Evolutionary conservation across 768 basidiomycete genomes (phyloP).

Genomic region (Russula lepida): DNA sequence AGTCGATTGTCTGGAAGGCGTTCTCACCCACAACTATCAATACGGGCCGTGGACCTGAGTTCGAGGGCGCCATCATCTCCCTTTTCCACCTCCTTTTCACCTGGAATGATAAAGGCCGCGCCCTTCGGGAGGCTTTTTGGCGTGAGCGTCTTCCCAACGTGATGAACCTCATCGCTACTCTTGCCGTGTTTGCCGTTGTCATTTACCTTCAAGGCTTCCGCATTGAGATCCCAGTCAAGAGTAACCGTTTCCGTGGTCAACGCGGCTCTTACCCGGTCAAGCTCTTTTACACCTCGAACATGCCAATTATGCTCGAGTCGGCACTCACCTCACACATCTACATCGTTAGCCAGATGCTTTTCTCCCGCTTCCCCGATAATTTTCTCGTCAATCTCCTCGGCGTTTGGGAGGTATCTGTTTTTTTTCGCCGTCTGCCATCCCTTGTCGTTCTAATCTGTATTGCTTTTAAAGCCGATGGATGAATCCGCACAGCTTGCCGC

Average conservation of each 20-base stretch:
- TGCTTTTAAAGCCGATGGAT: constrained; percentile 63
- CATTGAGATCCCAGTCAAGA: constrained; percentile 97
- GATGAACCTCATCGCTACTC: constrained; percentile 94
- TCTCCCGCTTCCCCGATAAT: constrained; percentile 84
- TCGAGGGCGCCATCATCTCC: constrained; percentile 92
- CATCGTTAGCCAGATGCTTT: constrained; percentile 94
- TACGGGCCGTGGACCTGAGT: constrained; percentile 96
- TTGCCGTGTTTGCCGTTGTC: constrained; percentile 85
- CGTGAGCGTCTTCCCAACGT: constrained; percentile 92
- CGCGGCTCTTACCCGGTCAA: constrained; percentile 94
- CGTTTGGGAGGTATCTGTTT: constrained; percentile 93
- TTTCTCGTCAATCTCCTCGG: constrained; percentile 84
- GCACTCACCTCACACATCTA: constrained; percentile 92
- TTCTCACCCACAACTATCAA: constrained; percentile 98
- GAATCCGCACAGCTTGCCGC: constrained; percentile 90
- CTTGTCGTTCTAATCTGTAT: constrained; percentile 3
- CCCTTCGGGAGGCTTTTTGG: constrained; percentile 97
- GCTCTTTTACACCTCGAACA: constrained; percentile 97
- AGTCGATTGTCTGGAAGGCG: constrained; percentile 99
- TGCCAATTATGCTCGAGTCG: constrained; percentile 99
- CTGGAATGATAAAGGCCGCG: constrained; percentile 96
- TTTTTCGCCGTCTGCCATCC: neutral
- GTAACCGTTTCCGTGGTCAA: constrained; percentile 93
- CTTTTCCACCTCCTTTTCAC: constrained; percentile 98
- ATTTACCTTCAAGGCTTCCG: constrained; percentile 99